Base-by-base conservation (phyloP, 2,329 filamentous ascomycete genomes). In the Mycosphaerelloides madeirae region DNA sequence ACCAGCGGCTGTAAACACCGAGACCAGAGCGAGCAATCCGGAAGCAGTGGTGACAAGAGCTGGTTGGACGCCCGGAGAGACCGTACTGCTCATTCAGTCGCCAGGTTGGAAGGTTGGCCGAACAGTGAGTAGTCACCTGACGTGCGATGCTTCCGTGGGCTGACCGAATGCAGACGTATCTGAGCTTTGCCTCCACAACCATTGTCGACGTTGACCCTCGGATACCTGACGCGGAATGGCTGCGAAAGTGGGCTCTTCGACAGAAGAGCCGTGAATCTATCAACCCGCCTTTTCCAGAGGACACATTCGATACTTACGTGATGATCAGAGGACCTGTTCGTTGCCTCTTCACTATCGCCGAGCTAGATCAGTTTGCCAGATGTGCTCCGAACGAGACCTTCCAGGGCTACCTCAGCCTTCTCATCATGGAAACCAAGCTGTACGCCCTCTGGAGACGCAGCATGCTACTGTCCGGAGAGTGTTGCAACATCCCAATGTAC, bases 201-300 rank as follows among this genome's bases (percentile, higher is more conserved):
- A 64, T 66, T 49, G 50, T 83, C 9, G 74, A 82, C 45, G 65
- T 82, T 20, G 70, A 83, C 49, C 79, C 80, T 0, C 56, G 66
- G 2, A 72, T 77, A 28, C 62, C 65, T 1, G 79, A 81, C 48
- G 74, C 75, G 1, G 60, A 68, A 14, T 79, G 77, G 70, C 66
- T 83, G 18, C 71, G 72, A 33, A 64, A 64, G 8, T 75, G 74
- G 60, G 72, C 76, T 1, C 63, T 65, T 13, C 65, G 67, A 0
- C 63, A 76, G 50, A 70, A 63, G 9, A 75, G 69, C 58, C 73
- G 68, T 48, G 73, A 78, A 45, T 70, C 71, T 18, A 58, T 79
- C 41, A 74, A 75, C 29, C 67, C 73, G 0, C 62, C 68, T 0
- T 79, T 79, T 49, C 61, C 61, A 8, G 44, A 53, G 35, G 66